Evolutionary conservation across 352 stramenopile genomes (phyloP).

Genomic region (Thraustochytrium sp.): DNA sequence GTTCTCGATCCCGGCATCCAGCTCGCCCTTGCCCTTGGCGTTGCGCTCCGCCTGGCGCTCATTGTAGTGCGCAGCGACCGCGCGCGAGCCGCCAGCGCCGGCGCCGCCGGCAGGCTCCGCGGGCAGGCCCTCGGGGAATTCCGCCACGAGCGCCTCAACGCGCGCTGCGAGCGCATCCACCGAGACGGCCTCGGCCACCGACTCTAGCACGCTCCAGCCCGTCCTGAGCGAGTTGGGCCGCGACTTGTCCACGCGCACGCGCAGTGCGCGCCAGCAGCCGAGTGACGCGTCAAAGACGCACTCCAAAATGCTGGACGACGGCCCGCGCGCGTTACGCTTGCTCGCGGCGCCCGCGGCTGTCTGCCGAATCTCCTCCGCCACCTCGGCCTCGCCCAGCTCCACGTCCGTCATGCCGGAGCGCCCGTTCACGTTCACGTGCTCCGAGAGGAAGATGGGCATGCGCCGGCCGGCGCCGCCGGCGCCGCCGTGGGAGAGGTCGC

Average conservation of each 20-base stretch:
- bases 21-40: background rate
- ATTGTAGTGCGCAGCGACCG: conserved; percentile 46
- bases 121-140: background rate
- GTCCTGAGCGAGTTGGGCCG: conserved; percentile 37
- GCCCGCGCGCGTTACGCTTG: background rate
- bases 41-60: conserved; percentile 38
- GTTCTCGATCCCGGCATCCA: conserved; percentile 31
- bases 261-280: background rate
- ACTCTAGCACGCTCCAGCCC: conserved; percentile 44
- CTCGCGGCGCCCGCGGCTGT: background rate
- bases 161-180: background rate
- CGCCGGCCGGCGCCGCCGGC: background rate
- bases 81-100: background rate
- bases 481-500: too few species aligned
- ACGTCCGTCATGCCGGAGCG: background rate
- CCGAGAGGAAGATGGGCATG: background rate
- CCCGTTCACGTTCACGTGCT: background rate
- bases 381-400: background rate
- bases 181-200: conserved; percentile 35
- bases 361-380: background rate
- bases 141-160: background rate
- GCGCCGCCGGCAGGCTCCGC: background rate
- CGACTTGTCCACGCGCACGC: conserved; percentile 37
- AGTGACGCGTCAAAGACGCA: conserved; percentile 13
- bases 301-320: conserved; percentile 28